A percentile compares a stretch with the other conserved stretches of the same genome.
Conservation (phyloP, 2,329 filamentous ascomycete genomes). For the Apiospora aurea region DNA sequence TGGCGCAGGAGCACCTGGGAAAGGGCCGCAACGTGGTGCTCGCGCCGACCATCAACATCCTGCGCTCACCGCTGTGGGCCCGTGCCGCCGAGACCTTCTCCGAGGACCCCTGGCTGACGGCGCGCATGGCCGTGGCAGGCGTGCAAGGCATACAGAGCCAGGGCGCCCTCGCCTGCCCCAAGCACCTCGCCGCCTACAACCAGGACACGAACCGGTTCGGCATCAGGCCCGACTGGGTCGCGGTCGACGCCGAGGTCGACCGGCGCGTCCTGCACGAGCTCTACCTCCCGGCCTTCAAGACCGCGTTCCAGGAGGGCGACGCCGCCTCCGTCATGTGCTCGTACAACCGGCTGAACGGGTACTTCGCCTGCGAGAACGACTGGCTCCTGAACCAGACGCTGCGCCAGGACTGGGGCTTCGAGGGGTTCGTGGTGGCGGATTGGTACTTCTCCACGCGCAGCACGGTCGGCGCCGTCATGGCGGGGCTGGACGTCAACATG, state of each 20-base stretch:
- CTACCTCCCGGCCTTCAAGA: slow-evolving; percentile 64
- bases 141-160: slow-evolving; percentile 62
- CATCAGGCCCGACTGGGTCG: slow-evolving; percentile 42
- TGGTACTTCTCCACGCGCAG: slow-evolving; percentile 63
- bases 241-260: slow-evolving; percentile 60
- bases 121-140: slow-evolving; percentile 59
- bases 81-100: slow-evolving; percentile 65
- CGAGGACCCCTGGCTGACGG: slow-evolving; percentile 65
- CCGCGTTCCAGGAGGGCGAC: slow-evolving; percentile 58
- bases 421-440: slow-evolving; percentile 65
- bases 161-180: slow-evolving; percentile 62
- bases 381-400: slow-evolving; percentile 59
- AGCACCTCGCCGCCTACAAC: slow-evolving; percentile 69
- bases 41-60: slow-evolving; percentile 69
- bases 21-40: slow-evolving; percentile 65
- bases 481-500: slow-evolving; percentile 67
- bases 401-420: slow-evolving; percentile 63
- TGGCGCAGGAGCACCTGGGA: slow-evolving; percentile 60
- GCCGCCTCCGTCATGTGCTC: slow-evolving; percentile 65
- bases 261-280: slow-evolving; percentile 65
- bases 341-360: slow-evolving; percentile 66
- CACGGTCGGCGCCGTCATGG: slow-evolving; percentile 56
- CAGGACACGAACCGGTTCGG: slow-evolving; percentile 60
- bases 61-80: slow-evolving; percentile 64
- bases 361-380: slow-evolving; percentile 59